Evolutionary conservation across 805 yeast genomes (phyloP), one percentile per base, ranked within the genome.

Genomic region (Suhomyces sp.): DNA sequence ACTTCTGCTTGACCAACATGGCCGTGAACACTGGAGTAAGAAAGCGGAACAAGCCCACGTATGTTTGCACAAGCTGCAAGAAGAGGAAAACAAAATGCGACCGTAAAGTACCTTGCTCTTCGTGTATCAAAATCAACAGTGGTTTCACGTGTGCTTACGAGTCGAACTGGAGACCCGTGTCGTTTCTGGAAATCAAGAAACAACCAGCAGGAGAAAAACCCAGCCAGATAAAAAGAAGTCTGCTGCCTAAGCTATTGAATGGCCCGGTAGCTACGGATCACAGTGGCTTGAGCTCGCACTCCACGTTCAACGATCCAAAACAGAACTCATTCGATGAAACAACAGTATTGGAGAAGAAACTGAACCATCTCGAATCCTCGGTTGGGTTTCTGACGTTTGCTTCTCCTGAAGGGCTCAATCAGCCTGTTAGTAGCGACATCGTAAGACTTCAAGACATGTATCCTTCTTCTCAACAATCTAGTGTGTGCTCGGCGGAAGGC

Each of bases 31-130:
- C 31, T 44, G 46, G 35, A 27, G 52, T 50, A 19, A 49, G 33
- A 21, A 57, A 58, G 40, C 56, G 65, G 19, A 60, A 59, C 41
- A 59, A 66, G 46, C 62, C 65, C 5, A 62, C 65, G 20, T 51
- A 62, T 20, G 68, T 64, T 4, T 71, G 75, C 51, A 57, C 58
- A 25, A 65, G 60, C 53, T 71, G 75, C 53, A 68, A 67, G 48
- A 53, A 61, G 43, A 60, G 65, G 43, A 71, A 71, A 54, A 62
- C 70, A 56, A 67, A 63, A 46, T 71, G 75, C 54, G 72, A 71
- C 52, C 57, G 64, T 35, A 53, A 56, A 15, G 43, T 54, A 41
- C 70, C 70, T 1, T 66, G 70, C 40, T 59, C 61, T n/a, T 58
- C 65, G 22, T 66, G 70, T 46, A 59, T 63, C 20, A 58, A 58